Percentiles rank a stretch among this genome's conserved stretches.
These are phyloP conservation scores for Penicillium paradoxum DNA, from an alignment of 495 filamentous ascomycete species.

Conservation along the genomic window DNA sequence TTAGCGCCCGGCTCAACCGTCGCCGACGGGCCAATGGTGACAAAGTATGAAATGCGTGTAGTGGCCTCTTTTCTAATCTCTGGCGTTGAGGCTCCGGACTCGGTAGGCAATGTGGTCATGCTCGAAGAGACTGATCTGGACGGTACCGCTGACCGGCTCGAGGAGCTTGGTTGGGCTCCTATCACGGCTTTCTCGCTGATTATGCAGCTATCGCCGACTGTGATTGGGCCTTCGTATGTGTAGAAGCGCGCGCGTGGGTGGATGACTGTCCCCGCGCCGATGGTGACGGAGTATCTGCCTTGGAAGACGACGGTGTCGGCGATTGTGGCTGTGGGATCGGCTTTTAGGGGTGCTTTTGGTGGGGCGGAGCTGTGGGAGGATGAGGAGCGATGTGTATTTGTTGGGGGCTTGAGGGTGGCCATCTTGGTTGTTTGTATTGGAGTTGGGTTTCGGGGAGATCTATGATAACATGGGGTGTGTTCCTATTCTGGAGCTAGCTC, in stretches of 20 bases:
- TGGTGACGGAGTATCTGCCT: conserved; percentile 65
- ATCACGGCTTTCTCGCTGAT: conserved; percentile 67
- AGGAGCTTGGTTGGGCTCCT: conserved; percentile 39
- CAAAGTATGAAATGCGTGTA: conserved; percentile 34
- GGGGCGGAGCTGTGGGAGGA: conserved; percentile 20
- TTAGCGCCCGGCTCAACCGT: conserved; percentile 33
- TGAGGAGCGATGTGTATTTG: conserved; percentile 23
- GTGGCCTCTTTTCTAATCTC: conserved; percentile 5
- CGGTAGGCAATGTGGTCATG: background rate
- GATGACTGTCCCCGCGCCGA: conserved; percentile 68
- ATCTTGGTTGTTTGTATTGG: conserved; percentile 12
- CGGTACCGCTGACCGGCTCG: conserved; percentile 10
- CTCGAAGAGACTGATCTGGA: conserved; percentile 2
- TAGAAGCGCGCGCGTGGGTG: conserved; percentile 75
- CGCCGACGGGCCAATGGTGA: conserved; percentile 31
- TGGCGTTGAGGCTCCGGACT: background rate
- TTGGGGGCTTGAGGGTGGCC: conserved; percentile 27
- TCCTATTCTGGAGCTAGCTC: background rate
- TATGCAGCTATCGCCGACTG: conserved; percentile 67
- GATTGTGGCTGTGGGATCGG: conserved; percentile 66
- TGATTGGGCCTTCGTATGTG: conserved; percentile 62
- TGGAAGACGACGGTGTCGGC: conserved; percentile 69
- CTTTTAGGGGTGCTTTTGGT: conserved; percentile 56
- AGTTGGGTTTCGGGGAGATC: background rate
- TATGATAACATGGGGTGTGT: background rate